A percentile compares a stretch with the other conserved stretches of the same genome.
These are phyloP conservation scores for Plasmodium reichenowi DNA, from an alignment of 169 alveolate genomes.

Conservation along the genomic window DNA sequence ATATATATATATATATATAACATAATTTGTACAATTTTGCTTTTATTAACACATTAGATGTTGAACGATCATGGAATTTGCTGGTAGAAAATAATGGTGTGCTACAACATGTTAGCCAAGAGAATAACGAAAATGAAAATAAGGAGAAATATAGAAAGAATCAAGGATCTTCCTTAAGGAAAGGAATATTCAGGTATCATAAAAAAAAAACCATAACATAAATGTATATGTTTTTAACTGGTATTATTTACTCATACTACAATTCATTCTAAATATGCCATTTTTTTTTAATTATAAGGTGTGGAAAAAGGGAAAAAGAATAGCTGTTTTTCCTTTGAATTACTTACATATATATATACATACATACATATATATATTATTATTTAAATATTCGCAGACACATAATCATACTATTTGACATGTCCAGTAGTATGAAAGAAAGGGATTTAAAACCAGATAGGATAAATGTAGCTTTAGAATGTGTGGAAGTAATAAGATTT, in stretches of 20 bases:
- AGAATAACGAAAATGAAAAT: constrained; percentile 46
- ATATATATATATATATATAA: neutral
- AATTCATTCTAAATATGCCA: neutral
- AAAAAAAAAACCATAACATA: no score
- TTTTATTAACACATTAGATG: constrained; percentile 57
- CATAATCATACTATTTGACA: constrained; percentile 82
- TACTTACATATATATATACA: no score
- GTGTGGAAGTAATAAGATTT: constrained; percentile 78
- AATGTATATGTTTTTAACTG: neutral
- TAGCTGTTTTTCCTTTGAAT: neutral
- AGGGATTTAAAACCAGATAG: constrained; percentile 87
- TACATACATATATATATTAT: neutral
- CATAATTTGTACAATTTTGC: no score
- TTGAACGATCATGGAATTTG: constrained; percentile 86
- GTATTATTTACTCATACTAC: neutral
- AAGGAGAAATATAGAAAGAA: constrained; percentile 28
- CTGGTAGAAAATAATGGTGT: constrained; percentile 87
- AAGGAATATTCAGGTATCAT: constrained; percentile 84
- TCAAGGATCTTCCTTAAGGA: constrained; percentile 31
- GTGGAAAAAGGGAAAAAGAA: neutral
- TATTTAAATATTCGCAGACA: constrained; percentile 71
- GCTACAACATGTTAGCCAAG: constrained; percentile 80
- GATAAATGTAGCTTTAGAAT: constrained; percentile 80
- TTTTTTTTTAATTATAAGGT: neutral
- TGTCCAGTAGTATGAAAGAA: constrained; percentile 85